Percentiles rank a stretch among this genome's conserved stretches.
Conservation (phyloP, 2,329 filamentous ascomycete genomes). For the Fusarium odoratissimum region DNA sequence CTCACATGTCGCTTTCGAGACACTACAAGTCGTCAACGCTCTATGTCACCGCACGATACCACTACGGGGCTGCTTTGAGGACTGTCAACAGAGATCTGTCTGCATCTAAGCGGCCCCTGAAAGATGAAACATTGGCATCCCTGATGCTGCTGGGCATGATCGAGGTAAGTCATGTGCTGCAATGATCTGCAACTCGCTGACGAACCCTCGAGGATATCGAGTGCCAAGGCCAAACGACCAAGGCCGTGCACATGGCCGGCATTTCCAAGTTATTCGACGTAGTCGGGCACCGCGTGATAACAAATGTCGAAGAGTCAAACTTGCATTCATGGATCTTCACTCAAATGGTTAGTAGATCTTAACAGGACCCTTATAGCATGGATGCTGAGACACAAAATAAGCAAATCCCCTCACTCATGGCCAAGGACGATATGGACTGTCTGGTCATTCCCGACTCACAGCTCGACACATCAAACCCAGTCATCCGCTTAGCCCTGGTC, state of each 20-base stretch:
- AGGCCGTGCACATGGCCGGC: slow-evolving; percentile 29
- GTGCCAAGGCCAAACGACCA: slow-evolving; percentile 28
- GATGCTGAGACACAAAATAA: slow-evolving; percentile 8
- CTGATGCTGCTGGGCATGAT: slow-evolving; percentile 34
- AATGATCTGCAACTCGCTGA: slow-evolving; percentile 8
- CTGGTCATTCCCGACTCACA: slow-evolving; percentile 12
- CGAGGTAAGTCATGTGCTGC: slow-evolving; percentile 10
- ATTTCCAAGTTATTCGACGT: slow-evolving; percentile 30
- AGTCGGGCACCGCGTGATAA: slow-evolving; percentile 18
- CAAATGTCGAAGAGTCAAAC: neutral
- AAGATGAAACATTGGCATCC: slow-evolving; percentile 25
- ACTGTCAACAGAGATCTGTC: slow-evolving; percentile 30
- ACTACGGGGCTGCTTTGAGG: slow-evolving; percentile 26
- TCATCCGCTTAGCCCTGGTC: slow-evolving; percentile 20
- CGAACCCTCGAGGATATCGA: slow-evolving; percentile 26
- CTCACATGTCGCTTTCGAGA: slow-evolving; percentile 29
- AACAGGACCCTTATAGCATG: neutral
- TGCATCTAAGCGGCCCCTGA: slow-evolving; percentile 8
- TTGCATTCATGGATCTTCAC: slow-evolving; percentile 29
- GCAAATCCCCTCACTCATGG: slow-evolving; percentile 25
- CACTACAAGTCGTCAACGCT: slow-evolving; percentile 33
- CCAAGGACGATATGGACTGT: slow-evolving; percentile 20
- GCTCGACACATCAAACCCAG: slow-evolving; percentile 4
- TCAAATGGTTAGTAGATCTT: slow-evolving; percentile 27
- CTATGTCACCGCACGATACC: slow-evolving; percentile 20